phyloP scores from a whole-genome alignment of 441 rosid genomes.

The Gossypium davidsonii region DNA sequence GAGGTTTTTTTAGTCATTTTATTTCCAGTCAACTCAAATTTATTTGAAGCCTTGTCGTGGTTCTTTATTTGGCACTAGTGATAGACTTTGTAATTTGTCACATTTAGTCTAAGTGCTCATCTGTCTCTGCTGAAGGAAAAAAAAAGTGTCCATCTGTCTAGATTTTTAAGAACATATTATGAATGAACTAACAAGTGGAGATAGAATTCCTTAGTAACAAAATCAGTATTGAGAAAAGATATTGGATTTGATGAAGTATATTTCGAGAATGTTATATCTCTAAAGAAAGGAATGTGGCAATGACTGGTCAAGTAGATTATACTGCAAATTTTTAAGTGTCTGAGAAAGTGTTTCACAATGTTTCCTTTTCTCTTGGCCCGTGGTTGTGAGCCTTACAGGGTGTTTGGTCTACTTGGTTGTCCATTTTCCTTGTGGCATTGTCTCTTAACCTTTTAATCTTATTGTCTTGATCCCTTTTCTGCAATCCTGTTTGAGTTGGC shows the following conservation, averaged over 20 bases:
- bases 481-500: slow-evolving; percentile 1
- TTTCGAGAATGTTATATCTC: neutral
- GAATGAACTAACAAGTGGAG: neutral
- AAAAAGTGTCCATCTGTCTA: neutral
- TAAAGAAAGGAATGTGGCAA: slow-evolving; percentile 2
- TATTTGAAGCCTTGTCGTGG: neutral
- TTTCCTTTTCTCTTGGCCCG: neutral
- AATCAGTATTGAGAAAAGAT: neutral
- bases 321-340: neutral
- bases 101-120: neutral
- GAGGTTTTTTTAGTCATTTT: neutral
- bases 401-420: neutral
- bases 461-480: neutral
- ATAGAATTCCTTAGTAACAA: neutral
- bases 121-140: neutral
- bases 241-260: neutral
- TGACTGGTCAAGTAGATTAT: neutral
- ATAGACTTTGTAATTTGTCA: neutral
- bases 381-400: neutral
- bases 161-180: neutral
- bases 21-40: neutral
- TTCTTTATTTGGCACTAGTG: neutral
- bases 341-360: neutral
- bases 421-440: neutral
- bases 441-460: neutral